phyloP scores from a whole-genome alignment of 1,284 basidiomycete species.

The Cutaneotrichosporon curvatum region DNA sequence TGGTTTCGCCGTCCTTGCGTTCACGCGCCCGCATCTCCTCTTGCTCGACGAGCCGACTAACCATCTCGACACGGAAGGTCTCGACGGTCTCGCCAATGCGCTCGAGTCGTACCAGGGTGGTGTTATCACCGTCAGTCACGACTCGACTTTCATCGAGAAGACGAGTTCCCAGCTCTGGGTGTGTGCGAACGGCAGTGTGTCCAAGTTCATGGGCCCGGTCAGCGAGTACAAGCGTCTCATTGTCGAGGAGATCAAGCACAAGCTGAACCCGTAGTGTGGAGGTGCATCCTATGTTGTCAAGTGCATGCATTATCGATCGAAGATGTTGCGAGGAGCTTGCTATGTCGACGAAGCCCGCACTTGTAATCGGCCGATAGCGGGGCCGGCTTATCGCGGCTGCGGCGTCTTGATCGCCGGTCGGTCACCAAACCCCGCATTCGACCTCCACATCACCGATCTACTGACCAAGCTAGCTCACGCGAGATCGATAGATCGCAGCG shows the following conservation, averaged over 20 bases:
- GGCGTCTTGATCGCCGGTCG: no score
- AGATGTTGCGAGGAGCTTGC: neutral
- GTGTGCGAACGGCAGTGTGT: constrained; percentile 74
- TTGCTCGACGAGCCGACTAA: constrained; percentile 95
- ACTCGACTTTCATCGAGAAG: constrained; percentile 83
- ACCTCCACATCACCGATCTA: no score
- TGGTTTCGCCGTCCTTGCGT: constrained; percentile 84
- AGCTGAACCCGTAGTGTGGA: constrained; percentile 1
- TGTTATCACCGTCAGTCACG: constrained; percentile 74
- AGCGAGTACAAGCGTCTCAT: constrained; percentile 75
- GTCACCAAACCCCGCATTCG: no score
- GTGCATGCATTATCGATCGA: neutral
- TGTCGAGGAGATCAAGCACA: constrained; percentile 11
- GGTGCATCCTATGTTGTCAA: no score
- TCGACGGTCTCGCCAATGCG: constrained; percentile 89
- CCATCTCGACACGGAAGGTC: constrained; percentile 88
- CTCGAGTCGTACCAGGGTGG: constrained; percentile 92
- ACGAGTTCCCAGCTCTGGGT: constrained; percentile 54
- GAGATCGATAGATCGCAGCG: no score
- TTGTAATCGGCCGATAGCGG: no score
- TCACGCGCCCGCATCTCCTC: constrained; percentile 80
- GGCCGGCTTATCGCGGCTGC: no score
- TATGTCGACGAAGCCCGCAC: neutral
- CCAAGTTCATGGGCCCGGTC: constrained; percentile 84
- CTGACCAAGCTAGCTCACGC: no score